These are phyloP conservation scores for Crucihimalaya himalaica DNA, from an alignment of 345 rosid species.

Conservation along the genomic window DNA sequence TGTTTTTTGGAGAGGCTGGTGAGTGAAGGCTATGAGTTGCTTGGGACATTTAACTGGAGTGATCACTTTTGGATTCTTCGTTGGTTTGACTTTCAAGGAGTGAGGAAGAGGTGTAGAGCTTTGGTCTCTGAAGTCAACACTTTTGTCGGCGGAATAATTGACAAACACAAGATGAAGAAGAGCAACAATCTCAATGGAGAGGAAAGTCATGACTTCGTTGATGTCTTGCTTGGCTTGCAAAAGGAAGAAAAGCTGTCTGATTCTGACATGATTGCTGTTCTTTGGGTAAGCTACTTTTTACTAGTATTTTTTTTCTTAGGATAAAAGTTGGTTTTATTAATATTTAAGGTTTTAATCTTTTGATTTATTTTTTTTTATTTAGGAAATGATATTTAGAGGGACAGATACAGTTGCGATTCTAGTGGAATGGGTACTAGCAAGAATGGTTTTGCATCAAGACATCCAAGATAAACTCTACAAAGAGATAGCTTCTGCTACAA, in stretches of 20 bases:
- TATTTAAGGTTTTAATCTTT: background rate
- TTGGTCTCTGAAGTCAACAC: slow-evolving; percentile 57
- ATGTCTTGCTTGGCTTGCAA: slow-evolving; percentile 69
- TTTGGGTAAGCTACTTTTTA: slow-evolving; percentile 61
- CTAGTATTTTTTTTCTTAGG: background rate
- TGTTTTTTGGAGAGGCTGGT: slow-evolving; percentile 61
- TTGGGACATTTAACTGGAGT: slow-evolving; percentile 81
- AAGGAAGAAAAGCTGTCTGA: slow-evolving; percentile 55
- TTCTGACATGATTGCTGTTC: slow-evolving; percentile 78
- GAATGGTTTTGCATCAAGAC: slow-evolving; percentile 69
- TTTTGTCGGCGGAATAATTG: slow-evolving; percentile 61
- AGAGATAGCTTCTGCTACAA: slow-evolving; percentile 55
- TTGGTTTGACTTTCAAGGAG: slow-evolving; percentile 75
- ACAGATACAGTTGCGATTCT: slow-evolving; percentile 86
- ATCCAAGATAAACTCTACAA: slow-evolving; percentile 57
- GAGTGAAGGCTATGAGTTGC: slow-evolving; percentile 69
- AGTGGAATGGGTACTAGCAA: slow-evolving; percentile 88
- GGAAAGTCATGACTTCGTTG: slow-evolving; percentile 63
- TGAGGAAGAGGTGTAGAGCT: slow-evolving; percentile 62
- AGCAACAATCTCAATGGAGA: background rate
- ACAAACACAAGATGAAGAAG: slow-evolving; percentile 56
- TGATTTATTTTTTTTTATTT: background rate
- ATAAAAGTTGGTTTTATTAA: background rate
- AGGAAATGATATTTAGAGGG: slow-evolving; percentile 95
- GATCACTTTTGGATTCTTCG: slow-evolving; percentile 77